Conservation (phyloP, 2,329 filamentous ascomycete species). For the Domatiomyces catenatus region DNA sequence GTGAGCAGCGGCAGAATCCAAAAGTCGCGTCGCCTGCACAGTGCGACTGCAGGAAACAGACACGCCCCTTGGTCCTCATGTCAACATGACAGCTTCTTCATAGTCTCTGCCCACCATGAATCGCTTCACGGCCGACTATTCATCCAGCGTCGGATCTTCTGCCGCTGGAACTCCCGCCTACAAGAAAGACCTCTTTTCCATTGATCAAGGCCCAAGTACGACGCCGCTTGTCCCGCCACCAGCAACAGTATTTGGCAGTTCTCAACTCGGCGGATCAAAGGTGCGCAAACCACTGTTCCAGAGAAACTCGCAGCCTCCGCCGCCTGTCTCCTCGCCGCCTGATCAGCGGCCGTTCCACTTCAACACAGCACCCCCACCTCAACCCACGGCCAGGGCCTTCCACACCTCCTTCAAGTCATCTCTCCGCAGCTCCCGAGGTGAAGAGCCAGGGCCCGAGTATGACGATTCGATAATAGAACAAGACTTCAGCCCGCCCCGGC, state of each 20-base stretch:
- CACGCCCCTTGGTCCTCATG: not conserved
- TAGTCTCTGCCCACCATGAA: slow-evolving; percentile 8
- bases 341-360: slow-evolving; percentile 19
- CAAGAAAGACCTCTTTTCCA: slow-evolving; percentile 6
- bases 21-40: not conserved
- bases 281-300: slow-evolving; percentile 25
- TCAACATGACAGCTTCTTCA: not conserved
- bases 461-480: slow-evolving; percentile 19
- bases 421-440: slow-evolving; percentile 3
- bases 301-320: slow-evolving; percentile 22
- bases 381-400: slow-evolving; percentile 2
- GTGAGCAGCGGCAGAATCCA: not conserved
- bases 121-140: slow-evolving; percentile 16
- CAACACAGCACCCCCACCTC: slow-evolving; percentile 7
- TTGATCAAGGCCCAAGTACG: slow-evolving; percentile 13
- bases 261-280: slow-evolving; percentile 28
- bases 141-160: slow-evolving; percentile 15
- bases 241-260: slow-evolving; percentile 36
- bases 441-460: slow-evolving; percentile 6
- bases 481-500: slow-evolving; percentile 18
- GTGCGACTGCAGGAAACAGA: not conserved
- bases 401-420: slow-evolving; percentile 6
- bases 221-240: slow-evolving; percentile 41
- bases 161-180: slow-evolving; percentile 8
- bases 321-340: slow-evolving; percentile 25